phyloP scores from a whole-genome alignment of 768 basidiomycete genomes.

The Podaxis sp. region DNA sequence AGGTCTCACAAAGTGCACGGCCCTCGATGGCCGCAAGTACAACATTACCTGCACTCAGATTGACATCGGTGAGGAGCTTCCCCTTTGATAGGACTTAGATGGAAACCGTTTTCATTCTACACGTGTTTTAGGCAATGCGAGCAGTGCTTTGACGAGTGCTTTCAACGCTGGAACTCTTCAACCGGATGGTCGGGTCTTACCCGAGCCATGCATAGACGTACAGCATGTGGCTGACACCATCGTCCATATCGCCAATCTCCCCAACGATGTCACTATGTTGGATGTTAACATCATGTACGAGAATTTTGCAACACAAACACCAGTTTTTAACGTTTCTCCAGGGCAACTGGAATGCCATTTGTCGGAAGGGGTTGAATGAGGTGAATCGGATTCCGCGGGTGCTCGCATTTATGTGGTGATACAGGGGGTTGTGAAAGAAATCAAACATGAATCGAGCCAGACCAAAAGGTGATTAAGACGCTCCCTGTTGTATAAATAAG shows the following conservation, averaged over 20 bases:
- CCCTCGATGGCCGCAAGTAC: conserved; percentile 73
- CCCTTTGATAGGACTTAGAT: not conserved
- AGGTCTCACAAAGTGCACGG: conserved; percentile 74
- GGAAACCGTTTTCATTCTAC: not conserved
- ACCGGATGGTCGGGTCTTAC: conserved; percentile 56
- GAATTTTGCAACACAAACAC: not conserved
- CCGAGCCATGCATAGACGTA: conserved; percentile 71
- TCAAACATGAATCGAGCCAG: not conserved
- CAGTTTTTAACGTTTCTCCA: conserved; percentile 9
- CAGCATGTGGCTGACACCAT: conserved; percentile 70
- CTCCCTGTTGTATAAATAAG: not conserved
- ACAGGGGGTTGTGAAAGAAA: not conserved
- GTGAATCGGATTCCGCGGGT: not conserved
- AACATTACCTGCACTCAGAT: conserved; percentile 80
- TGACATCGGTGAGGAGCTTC: conserved; percentile 60
- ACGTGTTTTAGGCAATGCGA: conserved; percentile 59
- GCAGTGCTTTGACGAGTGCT: conserved; percentile 54
- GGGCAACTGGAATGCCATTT: conserved; percentile 30
- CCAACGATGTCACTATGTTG: conserved; percentile 67
- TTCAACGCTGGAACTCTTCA: conserved; percentile 58
- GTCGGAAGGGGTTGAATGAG: conserved; percentile 29
- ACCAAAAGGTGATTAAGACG: not conserved
- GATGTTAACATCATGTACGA: conserved; percentile 72
- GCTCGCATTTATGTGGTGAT: not conserved
- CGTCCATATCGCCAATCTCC: conserved; percentile 70